A percentile compares a stretch with the other conserved stretches of the same genome.
Conservation (phyloP, 2,329 filamentous ascomycete genomes). For the Ascomycota sp. region DNA sequence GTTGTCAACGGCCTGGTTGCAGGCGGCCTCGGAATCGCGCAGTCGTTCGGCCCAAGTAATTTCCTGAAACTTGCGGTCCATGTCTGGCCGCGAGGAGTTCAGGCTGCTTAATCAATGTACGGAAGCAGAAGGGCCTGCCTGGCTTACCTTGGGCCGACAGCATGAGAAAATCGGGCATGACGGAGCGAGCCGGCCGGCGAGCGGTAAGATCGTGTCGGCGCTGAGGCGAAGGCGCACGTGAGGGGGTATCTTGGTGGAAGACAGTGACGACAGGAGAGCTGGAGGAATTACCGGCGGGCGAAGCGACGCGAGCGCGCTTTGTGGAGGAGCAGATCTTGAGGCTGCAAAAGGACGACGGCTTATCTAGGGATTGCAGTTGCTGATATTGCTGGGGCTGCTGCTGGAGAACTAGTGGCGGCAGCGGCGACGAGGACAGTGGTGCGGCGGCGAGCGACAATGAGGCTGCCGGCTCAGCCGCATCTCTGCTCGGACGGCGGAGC, state of each 20-base stretch:
- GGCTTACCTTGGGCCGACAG: constrained; percentile 16
- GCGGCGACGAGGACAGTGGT: constrained; percentile 4
- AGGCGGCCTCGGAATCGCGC: constrained; percentile 19
- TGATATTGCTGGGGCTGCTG: constrained; percentile 3
- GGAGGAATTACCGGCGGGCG: constrained; percentile 13
- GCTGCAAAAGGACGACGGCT: constrained; percentile 21
- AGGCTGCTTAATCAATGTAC: constrained; percentile 1
- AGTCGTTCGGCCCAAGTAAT: constrained; percentile 31
- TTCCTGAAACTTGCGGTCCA: constrained; percentile 29
- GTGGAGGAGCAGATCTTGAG: constrained; percentile 23
- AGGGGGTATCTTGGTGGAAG: constrained; percentile 16
- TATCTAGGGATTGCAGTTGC: constrained; percentile 4
- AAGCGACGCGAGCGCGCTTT: constrained; percentile 24
- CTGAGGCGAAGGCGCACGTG: constrained; percentile 2
- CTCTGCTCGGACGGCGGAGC: no score
- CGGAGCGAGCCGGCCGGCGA: constrained; percentile 1
- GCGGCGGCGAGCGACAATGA: constrained; percentile 6
- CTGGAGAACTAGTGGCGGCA: constrained; percentile 3
- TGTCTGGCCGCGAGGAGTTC: constrained; percentile 14
- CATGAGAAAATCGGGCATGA: constrained; percentile 19
- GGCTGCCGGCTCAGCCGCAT: no score
- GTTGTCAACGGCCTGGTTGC: constrained; percentile 14
- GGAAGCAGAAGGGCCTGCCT: no score
- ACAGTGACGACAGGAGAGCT: constrained; percentile 11
- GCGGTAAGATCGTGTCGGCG: background rate